Base-by-base conservation (phyloP, 345 rosid species). In the Theobroma cacao region DNA sequence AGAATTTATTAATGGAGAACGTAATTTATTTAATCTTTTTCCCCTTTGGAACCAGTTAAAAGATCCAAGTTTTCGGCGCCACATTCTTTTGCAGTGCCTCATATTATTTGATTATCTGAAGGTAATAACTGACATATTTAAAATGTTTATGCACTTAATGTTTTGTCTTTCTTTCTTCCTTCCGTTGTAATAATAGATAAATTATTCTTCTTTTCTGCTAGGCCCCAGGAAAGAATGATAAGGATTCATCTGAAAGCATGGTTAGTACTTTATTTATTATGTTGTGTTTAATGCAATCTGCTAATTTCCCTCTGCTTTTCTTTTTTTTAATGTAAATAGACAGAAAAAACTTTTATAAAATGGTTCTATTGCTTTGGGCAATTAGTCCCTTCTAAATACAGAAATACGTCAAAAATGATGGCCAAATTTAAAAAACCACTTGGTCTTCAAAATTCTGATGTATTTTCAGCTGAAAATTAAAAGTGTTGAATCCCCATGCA, bases 171-270 rank as follows among this genome's bases (percentile, higher is more conserved):
- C 26, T 38, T 40, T 30, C 66, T 15, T 78, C 63, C 45, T 41
- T 47, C 53, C 64, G 65, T 50, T 56, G 26, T 38, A 24, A 26
- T 45, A 56, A 55, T 75, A 31, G 43, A 80, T 79, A 64, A 81
- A 43, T 59, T 53, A 36, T 61, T 79, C 36, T 41, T 65, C 33
- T 76, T 56, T 81, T 77, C 72, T 77, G 30, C 62, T 79, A 96
- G 99, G 91, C 94, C 77, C 98, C 98, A 2, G 98, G 98, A 77
- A 96, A 96, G 87, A 94, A 88, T 75, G 98, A 96, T 80, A 96
- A 96, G 86, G 99, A 96, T 80, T 80, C 93, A 69, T 89, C 97
- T 85, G 98, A 96, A 86, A 92, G 88, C 88, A 88, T 94, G 99
- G 99, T 94, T 78, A 89, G 97, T 91, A 80, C 43, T 64, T 31